Evolutionary conservation across 2,329 filamentous ascomycete genomes (phyloP).

Genomic region (Bisporella sp.): DNA sequence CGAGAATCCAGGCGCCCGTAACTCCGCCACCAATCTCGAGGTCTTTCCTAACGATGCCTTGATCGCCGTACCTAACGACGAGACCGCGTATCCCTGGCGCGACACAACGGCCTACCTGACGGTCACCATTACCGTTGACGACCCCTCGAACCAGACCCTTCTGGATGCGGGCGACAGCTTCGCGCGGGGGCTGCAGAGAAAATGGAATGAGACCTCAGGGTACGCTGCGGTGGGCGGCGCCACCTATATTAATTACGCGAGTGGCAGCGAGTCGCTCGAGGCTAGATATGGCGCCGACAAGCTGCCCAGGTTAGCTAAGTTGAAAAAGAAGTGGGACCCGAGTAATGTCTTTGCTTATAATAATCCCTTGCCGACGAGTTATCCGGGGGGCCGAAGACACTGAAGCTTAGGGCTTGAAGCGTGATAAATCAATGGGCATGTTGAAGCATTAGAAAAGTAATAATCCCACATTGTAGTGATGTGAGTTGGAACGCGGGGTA

Average conservation of each 20-base stretch:
- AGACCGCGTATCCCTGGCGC: not conserved
- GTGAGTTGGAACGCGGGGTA: too few species aligned
- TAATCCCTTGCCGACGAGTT: not conserved
- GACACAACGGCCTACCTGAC: not conserved
- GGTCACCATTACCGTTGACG: not conserved
- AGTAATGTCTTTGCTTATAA: not conserved
- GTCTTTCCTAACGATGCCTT: not conserved
- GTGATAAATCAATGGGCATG: too few species aligned
- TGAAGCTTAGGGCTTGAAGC: too few species aligned
- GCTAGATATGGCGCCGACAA: not conserved
- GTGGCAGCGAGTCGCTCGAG: not conserved
- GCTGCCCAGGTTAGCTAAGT: not conserved
- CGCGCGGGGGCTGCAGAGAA: too few species aligned
- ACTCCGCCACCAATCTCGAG: not conserved
- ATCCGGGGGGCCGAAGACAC: too few species aligned
- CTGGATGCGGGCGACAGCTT: too few species aligned
- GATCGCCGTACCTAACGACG: not conserved
- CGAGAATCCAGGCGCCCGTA: not conserved
- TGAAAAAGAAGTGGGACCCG: not conserved
- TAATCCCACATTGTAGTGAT: too few species aligned
- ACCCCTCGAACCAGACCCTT: not conserved
- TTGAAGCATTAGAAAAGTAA: too few species aligned
- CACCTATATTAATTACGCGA: not conserved
- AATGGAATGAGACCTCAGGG: too few species aligned
- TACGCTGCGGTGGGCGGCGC: not conserved